Percentiles rank a stretch among this genome's conserved stretches.
Conservation (phyloP, 2,329 filamentous ascomycete species). For the Leptographium lundbergii region DNA sequence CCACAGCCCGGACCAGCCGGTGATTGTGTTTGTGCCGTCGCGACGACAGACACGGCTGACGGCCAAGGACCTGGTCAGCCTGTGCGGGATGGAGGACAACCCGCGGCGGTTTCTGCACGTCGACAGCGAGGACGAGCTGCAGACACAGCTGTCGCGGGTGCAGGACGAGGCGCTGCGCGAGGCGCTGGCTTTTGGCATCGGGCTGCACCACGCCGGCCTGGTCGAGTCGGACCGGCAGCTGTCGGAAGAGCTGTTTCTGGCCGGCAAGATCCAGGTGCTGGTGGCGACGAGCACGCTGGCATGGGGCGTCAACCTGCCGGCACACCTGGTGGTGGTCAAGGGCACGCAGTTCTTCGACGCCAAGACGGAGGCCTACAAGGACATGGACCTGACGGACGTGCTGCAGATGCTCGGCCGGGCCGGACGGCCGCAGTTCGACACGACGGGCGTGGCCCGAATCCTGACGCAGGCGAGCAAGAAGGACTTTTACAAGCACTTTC, state of each 20-base stretch:
- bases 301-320: conserved; percentile 96
- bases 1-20: conserved; percentile 90
- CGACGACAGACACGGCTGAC: conserved; percentile 89
- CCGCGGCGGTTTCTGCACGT: conserved; percentile 85
- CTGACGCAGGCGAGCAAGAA: conserved; percentile 98
- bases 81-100: conserved; percentile 97
- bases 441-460: conserved; percentile 88
- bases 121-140: conserved; percentile 75
- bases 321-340: conserved; percentile 94
- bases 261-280: conserved; percentile 96
- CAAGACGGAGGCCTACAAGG: conserved; percentile 93
- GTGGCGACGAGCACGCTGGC: conserved; percentile 92
- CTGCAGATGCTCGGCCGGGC: conserved; percentile 95
- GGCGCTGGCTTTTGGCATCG: conserved; percentile 94
- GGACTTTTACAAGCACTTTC: conserved; percentile 98
- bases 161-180: conserved; percentile 90
- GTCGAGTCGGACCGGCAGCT: conserved; percentile 89
- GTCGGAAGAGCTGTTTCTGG: conserved; percentile 85
- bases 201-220: conserved; percentile 90
- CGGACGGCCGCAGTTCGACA: conserved; percentile 91
- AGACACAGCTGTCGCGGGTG: conserved; percentile 74
- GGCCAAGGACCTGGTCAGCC: conserved; percentile 91
- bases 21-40: conserved; percentile 96
- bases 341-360: conserved; percentile 97
- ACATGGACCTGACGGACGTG: conserved; percentile 98